Conservation (phyloP, 257 asterid genomes). For the Penstemon davidsonii region DNA sequence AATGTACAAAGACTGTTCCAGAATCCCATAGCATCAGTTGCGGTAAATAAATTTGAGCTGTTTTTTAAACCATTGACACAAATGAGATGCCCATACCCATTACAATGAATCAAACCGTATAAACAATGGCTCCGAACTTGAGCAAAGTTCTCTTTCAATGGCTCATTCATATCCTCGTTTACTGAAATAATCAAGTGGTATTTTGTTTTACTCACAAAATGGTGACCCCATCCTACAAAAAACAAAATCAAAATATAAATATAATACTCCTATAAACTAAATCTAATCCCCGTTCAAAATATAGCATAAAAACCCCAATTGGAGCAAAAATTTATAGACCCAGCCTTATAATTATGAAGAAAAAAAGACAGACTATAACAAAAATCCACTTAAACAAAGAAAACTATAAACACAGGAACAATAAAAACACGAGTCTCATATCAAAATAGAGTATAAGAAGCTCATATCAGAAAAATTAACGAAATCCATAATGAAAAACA, state of each 20-base stretch:
- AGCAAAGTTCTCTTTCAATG: constrained; percentile 39
- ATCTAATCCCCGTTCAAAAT: not conserved
- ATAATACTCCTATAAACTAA: not conserved
- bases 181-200: constrained; percentile 71
- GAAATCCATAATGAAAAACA: not conserved
- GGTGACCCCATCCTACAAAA: constrained; percentile 85
- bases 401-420: not conserved
- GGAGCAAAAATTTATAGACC: not conserved
- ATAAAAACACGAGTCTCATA: not conserved
- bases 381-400: not conserved
- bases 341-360: not conserved
- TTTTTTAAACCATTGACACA: constrained; percentile 45
- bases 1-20: constrained; percentile 73
- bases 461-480: not conserved
- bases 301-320: not conserved
- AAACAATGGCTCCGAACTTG: constrained; percentile 45
- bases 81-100: constrained; percentile 80
- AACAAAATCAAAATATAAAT: not conserved
- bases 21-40: constrained; percentile 57
- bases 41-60: constrained; percentile 38
- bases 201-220: constrained; percentile 70
- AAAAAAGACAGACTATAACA: not conserved
- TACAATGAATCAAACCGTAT: constrained; percentile 75
- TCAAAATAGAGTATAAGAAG: not conserved
- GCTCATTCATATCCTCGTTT: constrained; percentile 44